Evolutionary conservation across 768 basidiomycete species (phyloP), one percentile per base, ranked within the genome.

Genomic region (Mycena rebaudengoi): DNA sequence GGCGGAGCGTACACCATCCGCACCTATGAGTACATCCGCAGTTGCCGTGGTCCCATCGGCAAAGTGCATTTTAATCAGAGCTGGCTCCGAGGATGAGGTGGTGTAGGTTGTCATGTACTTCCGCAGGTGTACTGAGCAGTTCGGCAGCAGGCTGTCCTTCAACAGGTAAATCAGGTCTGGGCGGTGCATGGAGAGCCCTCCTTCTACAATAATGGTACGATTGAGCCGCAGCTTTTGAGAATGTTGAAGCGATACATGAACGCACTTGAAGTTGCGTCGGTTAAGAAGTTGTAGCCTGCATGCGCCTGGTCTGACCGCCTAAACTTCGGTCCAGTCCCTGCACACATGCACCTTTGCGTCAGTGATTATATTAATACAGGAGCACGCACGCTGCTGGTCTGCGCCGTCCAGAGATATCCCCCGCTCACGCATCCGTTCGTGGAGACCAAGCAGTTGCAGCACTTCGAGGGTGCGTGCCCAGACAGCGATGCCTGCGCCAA

Each of bases 111-210:
- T 46, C 43, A 57, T 45, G 30, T 44, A 44, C 33, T 46, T 57
- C 3, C 25, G n/a, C 16, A 43, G 40, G 30, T 55, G 54, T 44
- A 55, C 54, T 29, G 41, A 43, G 54, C 54, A 55, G 54, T 55
- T 55, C 29, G 54, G 41, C 40, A 43, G 54, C 41, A 55, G 30
- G 29, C 40, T 55, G 54, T 55, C 54, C 41, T 55, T 55, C 29
- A 55, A 43, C 29, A 55, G 54, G 54, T 33, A 29, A 44, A 55
- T 55, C 54, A 55, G 41, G 54, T 55, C 54, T 20, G 54, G 54
- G 28, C 54, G 54, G 41, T 55, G 54, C 54, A 55, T 55, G 28
- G 54, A 41, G 54, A 55, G 54, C 40, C 54, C 54, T 44, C 54
- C 54, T 33, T 43, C 54, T 55, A 55, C 54, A 43, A 43, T 18